Evolutionary conservation across 2,329 filamentous ascomycete genomes (phyloP).

Genomic region (Phyllosticta capitalensis): DNA sequence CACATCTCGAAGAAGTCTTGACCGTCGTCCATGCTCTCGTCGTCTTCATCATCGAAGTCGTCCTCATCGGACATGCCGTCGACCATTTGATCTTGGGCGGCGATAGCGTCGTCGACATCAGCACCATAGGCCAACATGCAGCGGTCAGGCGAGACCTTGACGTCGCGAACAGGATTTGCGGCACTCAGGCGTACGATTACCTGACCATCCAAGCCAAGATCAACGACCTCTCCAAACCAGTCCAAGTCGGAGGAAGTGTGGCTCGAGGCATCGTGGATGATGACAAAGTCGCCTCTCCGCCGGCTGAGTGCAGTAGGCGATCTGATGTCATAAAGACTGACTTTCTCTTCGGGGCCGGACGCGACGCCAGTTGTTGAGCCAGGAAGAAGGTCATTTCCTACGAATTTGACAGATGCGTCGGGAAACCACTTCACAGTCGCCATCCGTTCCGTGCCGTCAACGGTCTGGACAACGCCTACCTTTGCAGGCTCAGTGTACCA

Average conservation of each 20-base stretch:
- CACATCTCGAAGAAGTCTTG: slow-evolving; percentile 15
- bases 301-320: slow-evolving; percentile 40
- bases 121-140: slow-evolving; percentile 40
- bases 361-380: slow-evolving; percentile 27
- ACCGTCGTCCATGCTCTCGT: slow-evolving; percentile 11
- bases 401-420: slow-evolving; percentile 21
- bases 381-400: slow-evolving; percentile 30
- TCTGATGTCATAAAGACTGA: slow-evolving; percentile 50
- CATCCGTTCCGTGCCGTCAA: slow-evolving; percentile 47
- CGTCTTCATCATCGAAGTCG: slow-evolving; percentile 11
- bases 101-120: slow-evolving; percentile 28
- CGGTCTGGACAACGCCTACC: slow-evolving; percentile 48
- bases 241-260: slow-evolving; percentile 20
- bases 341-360: slow-evolving; percentile 38
- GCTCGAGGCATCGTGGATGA: slow-evolving; percentile 26
- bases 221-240: slow-evolving; percentile 50
- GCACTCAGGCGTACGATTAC: slow-evolving; percentile 46
- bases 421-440: slow-evolving; percentile 47
- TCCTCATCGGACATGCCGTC: slow-evolving; percentile 14
- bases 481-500: slow-evolving; percentile 35
- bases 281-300: slow-evolving; percentile 43
- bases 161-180: slow-evolving; percentile 38
- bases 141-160: slow-evolving; percentile 39
- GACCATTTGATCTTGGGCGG: slow-evolving; percentile 10
- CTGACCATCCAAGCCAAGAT: slow-evolving; percentile 43